These are phyloP conservation scores for Gastrolobium bilobum DNA, from an alignment of 306 rosid species.

Conservation along the genomic window DNA sequence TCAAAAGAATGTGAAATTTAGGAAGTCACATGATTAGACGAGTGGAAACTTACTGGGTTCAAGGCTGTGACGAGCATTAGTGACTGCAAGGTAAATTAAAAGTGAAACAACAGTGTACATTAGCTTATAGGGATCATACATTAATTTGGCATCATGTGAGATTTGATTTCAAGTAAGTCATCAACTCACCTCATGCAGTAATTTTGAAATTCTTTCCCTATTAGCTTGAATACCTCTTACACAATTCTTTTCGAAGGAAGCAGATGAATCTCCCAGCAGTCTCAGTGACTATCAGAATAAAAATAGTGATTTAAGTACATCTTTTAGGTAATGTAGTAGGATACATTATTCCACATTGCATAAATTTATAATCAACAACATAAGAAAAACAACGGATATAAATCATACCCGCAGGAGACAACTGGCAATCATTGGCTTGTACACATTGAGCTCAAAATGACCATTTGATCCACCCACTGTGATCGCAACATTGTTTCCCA, in stretches of 20 bases:
- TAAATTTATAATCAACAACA: slow-evolving; percentile 36
- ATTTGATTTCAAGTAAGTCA: slow-evolving; percentile 28
- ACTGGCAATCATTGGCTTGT: slow-evolving; percentile 93
- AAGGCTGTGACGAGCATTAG: slow-evolving; percentile 95
- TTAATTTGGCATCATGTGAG: slow-evolving; percentile 31
- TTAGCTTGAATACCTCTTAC: slow-evolving; percentile 96
- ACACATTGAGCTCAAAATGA: slow-evolving; percentile 98
- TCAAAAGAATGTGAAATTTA: slow-evolving; percentile 36
- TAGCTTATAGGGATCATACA: slow-evolving; percentile 45
- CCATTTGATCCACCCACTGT: slow-evolving; percentile 98
- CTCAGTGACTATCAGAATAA: slow-evolving; percentile 77
- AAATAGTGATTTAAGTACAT: neutral
- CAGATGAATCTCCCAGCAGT: slow-evolving; percentile 94
- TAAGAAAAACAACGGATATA: slow-evolving; percentile 17
- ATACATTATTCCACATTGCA: slow-evolving; percentile 27
- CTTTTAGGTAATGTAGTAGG: slow-evolving; percentile 1
- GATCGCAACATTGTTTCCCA: slow-evolving; percentile 96
- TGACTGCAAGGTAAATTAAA: slow-evolving; percentile 71
- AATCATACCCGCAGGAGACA: slow-evolving; percentile 82
- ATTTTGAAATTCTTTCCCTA: slow-evolving; percentile 89
- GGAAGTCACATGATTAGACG: slow-evolving; percentile 25
- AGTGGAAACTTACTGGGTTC: slow-evolving; percentile 83
- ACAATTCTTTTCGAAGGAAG: slow-evolving; percentile 96
- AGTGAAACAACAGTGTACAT: slow-evolving; percentile 50
- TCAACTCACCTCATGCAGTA: slow-evolving; percentile 89